Evolutionary conservation across 176 grass and related monocot genomes (phyloP).

Genomic region (Carex kokanica): DNA sequence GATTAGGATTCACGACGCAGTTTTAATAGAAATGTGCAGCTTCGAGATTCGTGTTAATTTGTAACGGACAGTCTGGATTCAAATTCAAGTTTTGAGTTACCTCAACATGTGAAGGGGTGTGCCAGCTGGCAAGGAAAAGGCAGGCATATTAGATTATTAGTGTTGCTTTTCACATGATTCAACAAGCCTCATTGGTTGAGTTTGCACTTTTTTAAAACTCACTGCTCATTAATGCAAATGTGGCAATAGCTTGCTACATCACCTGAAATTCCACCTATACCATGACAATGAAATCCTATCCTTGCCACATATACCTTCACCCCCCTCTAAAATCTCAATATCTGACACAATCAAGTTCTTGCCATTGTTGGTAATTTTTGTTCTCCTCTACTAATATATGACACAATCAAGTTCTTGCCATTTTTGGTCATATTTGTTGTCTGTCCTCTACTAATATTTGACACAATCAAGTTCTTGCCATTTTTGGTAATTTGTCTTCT

Average conservation of each 20-base stretch:
- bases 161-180: conserved; percentile 2
- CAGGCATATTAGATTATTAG: background rate
- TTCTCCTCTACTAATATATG: background rate
- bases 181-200: background rate
- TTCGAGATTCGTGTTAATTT: too few relatives aligned
- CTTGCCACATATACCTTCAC: background rate
- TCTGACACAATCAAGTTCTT: background rate
- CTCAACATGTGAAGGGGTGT: background rate
- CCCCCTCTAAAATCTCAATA: background rate
- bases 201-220: background rate
- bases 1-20: too few relatives aligned
- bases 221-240: background rate
- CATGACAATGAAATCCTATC: background rate
- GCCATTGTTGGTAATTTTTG: background rate
- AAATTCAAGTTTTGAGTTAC: too few relatives aligned
- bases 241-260: background rate
- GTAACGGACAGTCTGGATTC: too few relatives aligned
- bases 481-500: background rate
- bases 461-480: background rate
- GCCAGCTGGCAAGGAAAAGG: background rate
- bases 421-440: background rate
- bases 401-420: background rate
- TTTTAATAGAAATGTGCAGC: too few relatives aligned
- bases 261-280: background rate
- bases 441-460: background rate